Conservation (phyloP, 1,284 basidiomycete species). For the Microbotryomycetes sp. region DNA sequence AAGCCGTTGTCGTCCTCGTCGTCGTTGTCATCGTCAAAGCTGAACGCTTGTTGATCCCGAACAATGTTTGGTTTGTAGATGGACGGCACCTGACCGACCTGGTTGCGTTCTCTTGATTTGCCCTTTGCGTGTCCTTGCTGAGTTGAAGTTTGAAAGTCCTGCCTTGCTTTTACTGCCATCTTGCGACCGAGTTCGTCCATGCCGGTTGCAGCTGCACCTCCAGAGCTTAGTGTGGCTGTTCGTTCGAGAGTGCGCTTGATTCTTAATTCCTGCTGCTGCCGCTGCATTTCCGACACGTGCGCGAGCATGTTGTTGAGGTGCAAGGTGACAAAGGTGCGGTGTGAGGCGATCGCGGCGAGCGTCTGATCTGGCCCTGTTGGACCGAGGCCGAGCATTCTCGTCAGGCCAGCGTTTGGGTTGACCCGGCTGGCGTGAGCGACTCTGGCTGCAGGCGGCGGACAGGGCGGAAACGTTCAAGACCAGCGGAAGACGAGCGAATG, state of each 20-base stretch:
- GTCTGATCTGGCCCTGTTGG: conserved; percentile 51
- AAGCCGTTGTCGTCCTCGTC: conserved; percentile 48
- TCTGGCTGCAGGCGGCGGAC: conserved; percentile 25
- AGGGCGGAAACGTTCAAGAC: no score
- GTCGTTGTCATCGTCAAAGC: conserved; percentile 1
- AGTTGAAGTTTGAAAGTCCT: conserved; percentile 51
- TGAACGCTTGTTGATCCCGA: background rate
- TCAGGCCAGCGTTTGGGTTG: conserved; percentile 6
- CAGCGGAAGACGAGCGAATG: no score
- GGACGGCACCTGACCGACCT: conserved; percentile 5
- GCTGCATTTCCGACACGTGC: conserved; percentile 66
- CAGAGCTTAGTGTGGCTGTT: conserved; percentile 59
- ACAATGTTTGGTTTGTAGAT: conserved; percentile 9
- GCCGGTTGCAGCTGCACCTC: conserved; percentile 22
- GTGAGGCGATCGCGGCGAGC: conserved; percentile 64
- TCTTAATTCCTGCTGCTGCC: conserved; percentile 80
- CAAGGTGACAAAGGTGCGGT: conserved; percentile 76
- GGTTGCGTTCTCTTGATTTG: background rate
- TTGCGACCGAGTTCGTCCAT: conserved; percentile 18
- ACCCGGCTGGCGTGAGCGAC: conserved; percentile 23
- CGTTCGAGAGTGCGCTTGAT: conserved; percentile 71
- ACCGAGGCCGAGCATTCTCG: conserved; percentile 46
- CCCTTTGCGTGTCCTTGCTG: no score
- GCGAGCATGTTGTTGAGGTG: conserved; percentile 71
- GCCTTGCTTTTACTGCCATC: conserved; percentile 11